These are phyloP conservation scores for Candida arabinofermentans DNA, from an alignment of 805 yeast genomes.

Conservation along the genomic window DNA sequence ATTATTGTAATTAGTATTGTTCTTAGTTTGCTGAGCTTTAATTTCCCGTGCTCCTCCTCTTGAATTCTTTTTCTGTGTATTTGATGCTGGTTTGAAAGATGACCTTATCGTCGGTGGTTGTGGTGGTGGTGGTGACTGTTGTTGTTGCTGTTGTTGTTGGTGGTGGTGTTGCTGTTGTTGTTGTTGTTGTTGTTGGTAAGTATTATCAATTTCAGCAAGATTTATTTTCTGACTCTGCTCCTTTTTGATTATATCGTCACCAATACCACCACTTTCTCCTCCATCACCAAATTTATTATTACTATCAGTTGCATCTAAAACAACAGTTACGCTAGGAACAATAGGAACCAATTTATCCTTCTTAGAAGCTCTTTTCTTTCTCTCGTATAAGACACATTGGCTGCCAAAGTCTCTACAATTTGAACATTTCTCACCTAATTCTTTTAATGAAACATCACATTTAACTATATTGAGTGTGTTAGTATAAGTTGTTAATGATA, in stretches of 20 bases:
- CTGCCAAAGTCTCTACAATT: conserved; percentile 67
- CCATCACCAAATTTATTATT: too few species aligned
- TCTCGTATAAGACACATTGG: conserved; percentile 55
- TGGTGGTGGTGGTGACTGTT: background rate
- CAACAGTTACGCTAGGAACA: background rate
- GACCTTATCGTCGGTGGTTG: background rate
- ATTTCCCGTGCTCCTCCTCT: too few species aligned
- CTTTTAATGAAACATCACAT: conserved; percentile 51
- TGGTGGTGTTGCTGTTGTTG: background rate
- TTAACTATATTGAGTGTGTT: conserved; percentile 41
- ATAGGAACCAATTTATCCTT: conserved; percentile 3
- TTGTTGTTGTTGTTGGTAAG: background rate
- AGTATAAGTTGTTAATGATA: background rate
- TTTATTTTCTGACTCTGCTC: too few species aligned
- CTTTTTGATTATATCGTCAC: too few species aligned
- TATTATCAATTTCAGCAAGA: background rate
- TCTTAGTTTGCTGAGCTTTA: background rate
- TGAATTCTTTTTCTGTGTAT: too few species aligned
- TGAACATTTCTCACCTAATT: conserved; percentile 51
- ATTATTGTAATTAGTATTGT: background rate
- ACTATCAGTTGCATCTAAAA: too few species aligned
- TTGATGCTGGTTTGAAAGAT: background rate
- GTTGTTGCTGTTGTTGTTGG: background rate
- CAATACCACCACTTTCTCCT: too few species aligned
- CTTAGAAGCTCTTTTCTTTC: conserved; percentile 33